These are phyloP conservation scores for Dioscorea alata DNA, from an alignment of 106 monocot genomes.

Conservation along the genomic window DNA sequence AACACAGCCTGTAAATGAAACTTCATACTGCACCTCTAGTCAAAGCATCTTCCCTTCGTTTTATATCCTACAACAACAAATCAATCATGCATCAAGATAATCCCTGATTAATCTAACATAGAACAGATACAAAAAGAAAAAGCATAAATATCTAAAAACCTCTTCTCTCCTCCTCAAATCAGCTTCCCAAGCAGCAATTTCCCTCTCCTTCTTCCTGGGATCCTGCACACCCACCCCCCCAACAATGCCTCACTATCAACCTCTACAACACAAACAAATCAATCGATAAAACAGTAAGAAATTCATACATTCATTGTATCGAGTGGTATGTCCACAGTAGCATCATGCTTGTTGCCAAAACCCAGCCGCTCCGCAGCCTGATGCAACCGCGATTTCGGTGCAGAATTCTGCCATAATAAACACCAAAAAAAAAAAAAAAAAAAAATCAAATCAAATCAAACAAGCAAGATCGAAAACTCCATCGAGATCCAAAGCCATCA, in stretches of 20 bases:
- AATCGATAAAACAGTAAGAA: background rate
- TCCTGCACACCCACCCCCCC: slow-evolving; percentile 21
- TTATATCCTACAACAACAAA: slow-evolving; percentile 30
- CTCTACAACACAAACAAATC: background rate
- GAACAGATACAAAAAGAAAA: background rate
- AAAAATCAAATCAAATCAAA: too few species aligned
- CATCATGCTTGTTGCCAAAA: slow-evolving; percentile 40
- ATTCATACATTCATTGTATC: slow-evolving; percentile 32
- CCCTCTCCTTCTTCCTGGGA: slow-evolving; percentile 47
- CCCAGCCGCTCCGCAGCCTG: slow-evolving; percentile 1
- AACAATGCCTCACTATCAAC: background rate
- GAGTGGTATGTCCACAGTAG: slow-evolving; percentile 44
- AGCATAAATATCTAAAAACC: slow-evolving; percentile 6
- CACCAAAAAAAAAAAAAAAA: too few species aligned
- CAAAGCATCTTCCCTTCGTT: slow-evolving; percentile 40
- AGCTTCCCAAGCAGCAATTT: slow-evolving; percentile 58
- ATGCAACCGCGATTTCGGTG: too few species aligned
- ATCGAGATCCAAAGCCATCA: too few species aligned
- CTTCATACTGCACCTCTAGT: slow-evolving; percentile 15
- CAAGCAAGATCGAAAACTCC: too few species aligned
- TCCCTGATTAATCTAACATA: background rate
- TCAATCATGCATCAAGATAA: background rate
- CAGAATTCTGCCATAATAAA: too few species aligned
- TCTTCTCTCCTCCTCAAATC: slow-evolving; percentile 55
- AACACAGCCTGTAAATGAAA: background rate